Percentiles rank a stretch among this genome's conserved stretches.
Conservation (phyloP, 495 filamentous ascomycete genomes). For the Penicillium soppii region DNA sequence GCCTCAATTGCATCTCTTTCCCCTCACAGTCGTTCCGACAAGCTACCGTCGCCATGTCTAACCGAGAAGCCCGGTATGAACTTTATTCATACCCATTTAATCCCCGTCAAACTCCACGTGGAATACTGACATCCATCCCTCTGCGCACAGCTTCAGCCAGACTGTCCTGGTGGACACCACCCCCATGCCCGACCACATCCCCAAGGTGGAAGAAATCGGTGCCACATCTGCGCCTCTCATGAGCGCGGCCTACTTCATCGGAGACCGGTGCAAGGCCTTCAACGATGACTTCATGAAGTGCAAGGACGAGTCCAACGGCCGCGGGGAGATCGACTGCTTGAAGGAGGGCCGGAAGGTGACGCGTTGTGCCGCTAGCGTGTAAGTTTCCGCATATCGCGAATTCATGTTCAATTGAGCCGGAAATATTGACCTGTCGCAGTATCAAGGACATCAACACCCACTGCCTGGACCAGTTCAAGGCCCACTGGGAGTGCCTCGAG, state of each 20-base stretch:
- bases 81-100: background rate
- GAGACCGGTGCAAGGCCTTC: conserved; percentile 87
- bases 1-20: conserved; percentile 23
- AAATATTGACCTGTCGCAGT: conserved; percentile 44
- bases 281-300: conserved; percentile 99
- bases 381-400: conserved; percentile 41
- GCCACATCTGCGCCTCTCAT: conserved; percentile 86
- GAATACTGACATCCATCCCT: conserved; percentile 25
- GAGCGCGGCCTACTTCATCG: conserved; percentile 96
- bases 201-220: conserved; percentile 87
- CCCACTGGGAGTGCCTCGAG: conserved; percentile 93
- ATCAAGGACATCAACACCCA: conserved; percentile 94
- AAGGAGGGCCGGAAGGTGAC: conserved; percentile 96
- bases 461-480: conserved; percentile 86
- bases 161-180: conserved; percentile 91
- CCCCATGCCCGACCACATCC: conserved; percentile 87
- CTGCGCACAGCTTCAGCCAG: conserved; percentile 78
- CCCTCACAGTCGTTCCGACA: conserved; percentile 7
- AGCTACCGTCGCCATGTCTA: conserved; percentile 46
- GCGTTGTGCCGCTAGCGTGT: conserved; percentile 94
- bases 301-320: conserved; percentile 86
- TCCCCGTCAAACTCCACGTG: background rate
- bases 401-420: background rate
- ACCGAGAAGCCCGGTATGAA: conserved; percentile 49
- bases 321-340: conserved; percentile 90